These are phyloP conservation scores for Backusella parvicylindrica DNA, from an alignment of 192 early-diverging fungal genomes.

Conservation along the genomic window DNA sequence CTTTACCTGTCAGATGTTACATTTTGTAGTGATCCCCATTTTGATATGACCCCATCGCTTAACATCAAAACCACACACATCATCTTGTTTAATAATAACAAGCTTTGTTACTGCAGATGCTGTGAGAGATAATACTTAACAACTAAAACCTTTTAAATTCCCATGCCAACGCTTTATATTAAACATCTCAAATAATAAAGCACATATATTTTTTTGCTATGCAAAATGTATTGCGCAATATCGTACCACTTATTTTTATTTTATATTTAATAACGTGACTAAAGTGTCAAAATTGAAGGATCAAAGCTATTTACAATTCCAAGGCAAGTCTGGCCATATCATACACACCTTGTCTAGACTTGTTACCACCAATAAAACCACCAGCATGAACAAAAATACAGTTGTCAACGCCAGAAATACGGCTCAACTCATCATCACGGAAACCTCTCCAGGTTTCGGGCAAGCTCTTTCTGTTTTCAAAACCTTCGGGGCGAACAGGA, in stretches of 20 bases:
- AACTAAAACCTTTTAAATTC: background rate
- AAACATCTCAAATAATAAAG: background rate
- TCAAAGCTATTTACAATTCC: slow-evolving; percentile 29
- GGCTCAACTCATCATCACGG: slow-evolving; percentile 81
- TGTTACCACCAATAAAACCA: slow-evolving; percentile 53
- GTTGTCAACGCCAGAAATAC: slow-evolving; percentile 68
- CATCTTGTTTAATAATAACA: no score
- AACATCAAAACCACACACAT: no score
- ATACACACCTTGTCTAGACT: slow-evolving; percentile 71
- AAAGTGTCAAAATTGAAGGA: background rate
- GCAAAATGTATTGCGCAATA: background rate
- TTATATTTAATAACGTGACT: background rate
- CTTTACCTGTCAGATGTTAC: no score
- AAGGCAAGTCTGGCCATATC: slow-evolving; percentile 62
- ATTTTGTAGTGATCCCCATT: background rate
- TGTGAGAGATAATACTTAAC: background rate
- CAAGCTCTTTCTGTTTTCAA: slow-evolving; percentile 72
- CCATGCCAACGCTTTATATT: no score
- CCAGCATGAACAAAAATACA: slow-evolving; percentile 87
- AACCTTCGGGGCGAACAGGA: slow-evolving; percentile 51
- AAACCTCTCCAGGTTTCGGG: slow-evolving; percentile 76
- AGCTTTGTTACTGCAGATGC: background rate
- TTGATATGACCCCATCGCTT: no score
- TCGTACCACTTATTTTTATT: background rate
- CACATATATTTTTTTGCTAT: background rate